Conservation (phyloP, 371 early-diverging fungal genomes). For the Mortierella sp. region DNA sequence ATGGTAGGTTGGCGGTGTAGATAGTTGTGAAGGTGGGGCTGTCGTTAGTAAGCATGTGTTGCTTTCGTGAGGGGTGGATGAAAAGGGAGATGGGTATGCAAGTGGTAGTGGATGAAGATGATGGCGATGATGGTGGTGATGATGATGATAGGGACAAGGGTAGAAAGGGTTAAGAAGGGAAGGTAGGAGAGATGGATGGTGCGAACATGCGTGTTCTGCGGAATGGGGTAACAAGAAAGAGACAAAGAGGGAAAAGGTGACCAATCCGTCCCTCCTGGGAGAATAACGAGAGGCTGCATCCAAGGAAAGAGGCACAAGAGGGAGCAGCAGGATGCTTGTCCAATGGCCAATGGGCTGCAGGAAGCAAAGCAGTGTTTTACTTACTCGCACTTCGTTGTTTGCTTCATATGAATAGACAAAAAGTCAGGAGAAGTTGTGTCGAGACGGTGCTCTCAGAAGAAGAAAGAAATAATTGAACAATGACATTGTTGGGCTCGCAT, state of each 20-base stretch:
- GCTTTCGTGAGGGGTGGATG: not conserved
- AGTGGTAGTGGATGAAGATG: not conserved
- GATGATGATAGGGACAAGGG: not conserved
- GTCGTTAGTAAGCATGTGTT: not conserved
- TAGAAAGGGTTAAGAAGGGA: not conserved
- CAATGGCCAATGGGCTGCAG: too few relatives aligned
- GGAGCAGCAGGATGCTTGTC: too few relatives aligned
- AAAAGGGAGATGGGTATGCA: not conserved
- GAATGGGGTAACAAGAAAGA: not conserved
- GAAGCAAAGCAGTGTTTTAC: too few relatives aligned
- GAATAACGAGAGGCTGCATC: too few relatives aligned
- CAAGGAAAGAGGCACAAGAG: not conserved
- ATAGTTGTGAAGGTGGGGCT: not conserved
- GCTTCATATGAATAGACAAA: too few relatives aligned
- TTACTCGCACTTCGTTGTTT: too few relatives aligned
- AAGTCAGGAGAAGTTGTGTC: too few relatives aligned
- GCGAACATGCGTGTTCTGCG: too few relatives aligned
- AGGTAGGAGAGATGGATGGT: not conserved
- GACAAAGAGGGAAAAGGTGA: slow-evolving; percentile 7
- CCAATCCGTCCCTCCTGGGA: not conserved
- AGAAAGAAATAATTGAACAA: too few relatives aligned
- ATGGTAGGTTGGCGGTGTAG: not conserved
- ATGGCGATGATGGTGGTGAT: not conserved
- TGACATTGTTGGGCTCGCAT: too few relatives aligned
- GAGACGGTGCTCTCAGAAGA: too few relatives aligned